A percentile compares a stretch with the other conserved stretches of the same genome.
Evolutionary conservation across 768 basidiomycete species (phyloP).

Genomic region (Termitomyces eurrhizus): DNA sequence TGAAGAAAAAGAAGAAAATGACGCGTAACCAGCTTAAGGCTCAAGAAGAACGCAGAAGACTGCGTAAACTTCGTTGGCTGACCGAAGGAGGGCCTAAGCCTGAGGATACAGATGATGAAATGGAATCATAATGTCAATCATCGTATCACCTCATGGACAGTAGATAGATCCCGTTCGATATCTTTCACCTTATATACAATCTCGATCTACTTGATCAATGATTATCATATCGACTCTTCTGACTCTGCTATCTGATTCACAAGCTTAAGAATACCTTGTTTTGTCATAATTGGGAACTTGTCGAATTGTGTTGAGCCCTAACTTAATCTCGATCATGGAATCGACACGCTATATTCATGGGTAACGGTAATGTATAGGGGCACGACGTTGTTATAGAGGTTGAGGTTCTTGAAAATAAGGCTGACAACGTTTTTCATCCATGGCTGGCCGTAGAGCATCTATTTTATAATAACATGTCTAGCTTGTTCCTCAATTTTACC

Average conservation of each 20-base stretch:
- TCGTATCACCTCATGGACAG: background rate
- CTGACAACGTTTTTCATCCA: no score
- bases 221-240: background rate
- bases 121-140: conserved; percentile 2
- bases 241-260: no score
- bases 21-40: conserved; percentile 90
- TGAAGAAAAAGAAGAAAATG: conserved; percentile 82
- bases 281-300: no score
- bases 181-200: background rate
- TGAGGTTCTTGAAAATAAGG: background rate
- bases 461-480: background rate
- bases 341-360: no score
- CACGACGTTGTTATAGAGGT: background rate
- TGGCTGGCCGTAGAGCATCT: background rate
- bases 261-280: no score
- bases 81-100: conserved; percentile 78
- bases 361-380: background rate
- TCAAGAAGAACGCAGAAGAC: conserved; percentile 78
- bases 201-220: no score
- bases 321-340: no score
- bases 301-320: no score
- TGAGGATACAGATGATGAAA: conserved; percentile 76
- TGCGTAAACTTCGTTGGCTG: conserved; percentile 82
- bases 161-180: background rate
- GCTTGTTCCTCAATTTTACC: background rate